Evolutionary conservation across 768 basidiomycete genomes (phyloP).

Genomic region (Favolaschia claudopus): DNA sequence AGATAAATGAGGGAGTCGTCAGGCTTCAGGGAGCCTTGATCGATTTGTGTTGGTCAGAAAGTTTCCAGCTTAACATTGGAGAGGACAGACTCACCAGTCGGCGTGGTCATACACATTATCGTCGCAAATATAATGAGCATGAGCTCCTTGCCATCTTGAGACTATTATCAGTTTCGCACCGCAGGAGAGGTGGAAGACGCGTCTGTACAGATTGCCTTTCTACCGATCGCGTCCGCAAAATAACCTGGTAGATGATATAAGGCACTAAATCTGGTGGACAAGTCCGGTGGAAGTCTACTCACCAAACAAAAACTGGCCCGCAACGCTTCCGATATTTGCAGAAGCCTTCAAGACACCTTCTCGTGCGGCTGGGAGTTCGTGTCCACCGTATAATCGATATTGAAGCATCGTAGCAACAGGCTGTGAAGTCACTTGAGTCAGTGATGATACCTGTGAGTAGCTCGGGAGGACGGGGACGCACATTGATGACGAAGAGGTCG

Average conservation of each 20-base stretch:
- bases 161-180: neutral
- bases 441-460: neutral
- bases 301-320: constrained; percentile 66
- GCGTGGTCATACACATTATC: constrained; percentile 69
- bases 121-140: constrained; percentile 84
- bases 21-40: constrained; percentile 37
- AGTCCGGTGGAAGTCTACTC: neutral
- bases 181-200: neutral
- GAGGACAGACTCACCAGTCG: constrained; percentile 60
- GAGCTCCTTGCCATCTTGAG: constrained; percentile 75
- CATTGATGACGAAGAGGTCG: constrained; percentile 22
- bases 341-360: constrained; percentile 64
- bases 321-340: constrained; percentile 69
- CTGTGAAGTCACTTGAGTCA: neutral
- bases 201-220: constrained; percentile 67
- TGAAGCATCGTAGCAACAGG: constrained; percentile 22
- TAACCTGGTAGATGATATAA: constrained; percentile 50
- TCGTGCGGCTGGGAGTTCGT: constrained; percentile 51
- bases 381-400: constrained; percentile 54
- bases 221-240: constrained; percentile 69
- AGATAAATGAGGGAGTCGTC: constrained; percentile 68
- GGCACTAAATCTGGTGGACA: neutral
- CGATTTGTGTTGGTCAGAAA: no score
- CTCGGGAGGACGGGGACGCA: neutral
- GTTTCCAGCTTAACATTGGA: no score